Base-by-base conservation (phyloP, 2,329 filamentous ascomycete species). In the Trichoderma semiorbis region DNA sequence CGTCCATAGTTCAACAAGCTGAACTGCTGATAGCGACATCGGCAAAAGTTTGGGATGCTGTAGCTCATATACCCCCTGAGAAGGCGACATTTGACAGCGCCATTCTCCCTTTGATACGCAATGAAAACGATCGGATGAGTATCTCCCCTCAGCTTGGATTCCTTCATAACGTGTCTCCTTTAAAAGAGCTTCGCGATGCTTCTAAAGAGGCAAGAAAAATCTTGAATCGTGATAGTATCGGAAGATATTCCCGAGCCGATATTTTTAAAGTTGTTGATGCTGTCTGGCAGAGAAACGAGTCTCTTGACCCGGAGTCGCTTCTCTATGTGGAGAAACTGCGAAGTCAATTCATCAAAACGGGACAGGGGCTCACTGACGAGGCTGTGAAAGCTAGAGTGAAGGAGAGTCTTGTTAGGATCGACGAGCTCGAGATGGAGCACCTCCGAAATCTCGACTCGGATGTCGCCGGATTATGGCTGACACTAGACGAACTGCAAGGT, bases 171-270 rank as follows among this genome's bases (percentile, higher is more conserved):
- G 90, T 93, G 6, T 92, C 90, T n/a, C 87, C 85, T 3, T 85
- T 92, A 76, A 84, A 86, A 73, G 86, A 84, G 70, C 83, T 94
- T 57, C 88, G 92, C 21, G 88, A 92, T 82, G 90, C 91, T 18
- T 92, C 90, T 12, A 91, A 89, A 70, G 88, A 93, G 77, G 91
- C 91, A 0, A 89, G 92, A 79, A 89, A 90, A 81, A 81, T 92
- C 73, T 87, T 93, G 84, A 88, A 92, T 75, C 90, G 93, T 74
- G 93, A 91, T 77, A 81, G 83, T 72, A 93, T 93, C 76, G 91
- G 93, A 81, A 87, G 89, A 63, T 86, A 84, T 75, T 93, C 93
- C 91, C 87, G 92, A 65, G 90, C 93, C 81, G 92, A 94, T 75
- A 86, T 93, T 68, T 94, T 91, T 83, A 82, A 83, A 74, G 82